Evolutionary conservation across 2,329 filamentous ascomycete genomes (phyloP).

Genomic region (Sclerotinia spermophila): DNA sequence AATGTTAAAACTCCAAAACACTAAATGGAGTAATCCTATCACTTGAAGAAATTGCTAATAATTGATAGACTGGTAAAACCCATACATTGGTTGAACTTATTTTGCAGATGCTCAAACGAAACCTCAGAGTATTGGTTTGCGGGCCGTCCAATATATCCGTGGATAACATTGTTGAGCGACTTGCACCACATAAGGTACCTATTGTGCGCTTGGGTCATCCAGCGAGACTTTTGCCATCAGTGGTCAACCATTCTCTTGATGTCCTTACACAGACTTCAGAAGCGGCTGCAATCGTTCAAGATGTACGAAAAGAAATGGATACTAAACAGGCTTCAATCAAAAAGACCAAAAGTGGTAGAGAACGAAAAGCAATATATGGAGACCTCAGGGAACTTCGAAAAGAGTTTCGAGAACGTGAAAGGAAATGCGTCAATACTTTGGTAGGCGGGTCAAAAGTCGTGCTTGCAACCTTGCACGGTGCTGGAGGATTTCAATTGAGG

Average conservation of each 20-base stretch:
- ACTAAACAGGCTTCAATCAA: constrained; percentile 82
- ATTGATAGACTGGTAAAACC: constrained; percentile 77
- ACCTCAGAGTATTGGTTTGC: constrained; percentile 80
- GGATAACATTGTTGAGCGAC: constrained; percentile 94
- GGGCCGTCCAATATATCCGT: constrained; percentile 96
- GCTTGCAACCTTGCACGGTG: constrained; percentile 86
- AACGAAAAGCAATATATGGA: constrained; percentile 75
- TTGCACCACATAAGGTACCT: constrained; percentile 78
- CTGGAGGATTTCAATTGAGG: constrained; percentile 78
- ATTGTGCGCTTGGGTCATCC: constrained; percentile 91
- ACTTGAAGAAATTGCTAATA: background rate
- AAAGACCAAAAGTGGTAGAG: constrained; percentile 77
- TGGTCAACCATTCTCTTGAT: constrained; percentile 86
- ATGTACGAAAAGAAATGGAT: constrained; percentile 91
- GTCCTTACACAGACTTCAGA: constrained; percentile 87
- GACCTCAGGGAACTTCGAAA: constrained; percentile 83
- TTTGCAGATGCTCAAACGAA: constrained; percentile 74
- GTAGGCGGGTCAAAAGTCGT: constrained; percentile 80
- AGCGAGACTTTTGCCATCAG: constrained; percentile 81
- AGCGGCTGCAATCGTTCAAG: constrained; percentile 81
- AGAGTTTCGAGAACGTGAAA: constrained; percentile 83
- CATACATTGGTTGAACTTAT: constrained; percentile 95
- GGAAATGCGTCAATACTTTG: constrained; percentile 72
- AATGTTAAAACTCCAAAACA: background rate
- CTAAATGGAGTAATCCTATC: too few species aligned